Percentiles rank a stretch among this genome's conserved stretches.
Evolutionary conservation across 2,329 filamentous ascomycete genomes (phyloP).

Genomic region (Stagonosporopsis chrysanthemi): DNA sequence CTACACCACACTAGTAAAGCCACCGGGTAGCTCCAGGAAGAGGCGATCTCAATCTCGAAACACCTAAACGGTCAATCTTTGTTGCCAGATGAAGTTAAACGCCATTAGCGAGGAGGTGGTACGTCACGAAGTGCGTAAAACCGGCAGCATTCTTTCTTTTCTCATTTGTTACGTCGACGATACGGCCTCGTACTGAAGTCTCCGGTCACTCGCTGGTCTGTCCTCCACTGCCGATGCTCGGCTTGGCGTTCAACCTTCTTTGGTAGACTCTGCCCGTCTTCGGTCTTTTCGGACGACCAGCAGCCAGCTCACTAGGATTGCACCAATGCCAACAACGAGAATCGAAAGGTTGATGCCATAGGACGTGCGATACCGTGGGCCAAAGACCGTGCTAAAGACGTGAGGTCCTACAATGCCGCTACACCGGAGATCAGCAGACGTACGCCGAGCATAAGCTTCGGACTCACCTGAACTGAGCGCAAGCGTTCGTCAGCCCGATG

Average conservation of each 20-base stretch:
- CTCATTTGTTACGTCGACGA: background rate
- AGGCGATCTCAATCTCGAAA: constrained; percentile 7
- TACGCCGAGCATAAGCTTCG: background rate
- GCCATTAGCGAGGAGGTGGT: background rate
- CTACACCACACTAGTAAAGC: background rate
- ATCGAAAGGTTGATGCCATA: constrained; percentile 31
- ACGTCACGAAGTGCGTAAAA: background rate
- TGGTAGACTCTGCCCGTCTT: constrained; percentile 4
- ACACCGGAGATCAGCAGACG: background rate
- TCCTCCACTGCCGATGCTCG: background rate
- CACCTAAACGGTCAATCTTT: background rate
- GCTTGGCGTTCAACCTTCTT: background rate
- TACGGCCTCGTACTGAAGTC: background rate
- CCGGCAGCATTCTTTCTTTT: background rate
- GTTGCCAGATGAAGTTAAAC: background rate
- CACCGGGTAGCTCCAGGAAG: background rate
- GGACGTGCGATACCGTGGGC: constrained; percentile 27
- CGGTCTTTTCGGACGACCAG: constrained; percentile 22
- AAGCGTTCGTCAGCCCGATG: constrained; percentile 31
- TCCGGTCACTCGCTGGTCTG: background rate
- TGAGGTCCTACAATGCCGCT: constrained; percentile 32
- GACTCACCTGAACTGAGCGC: constrained; percentile 29
- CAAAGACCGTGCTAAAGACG: constrained; percentile 30
- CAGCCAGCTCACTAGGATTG: constrained; percentile 26
- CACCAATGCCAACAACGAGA: constrained; percentile 26